Evolutionary conservation across 169 alveolate species (phyloP), one percentile per base, ranked within the genome.

Genomic region (Neospora caninum): DNA sequence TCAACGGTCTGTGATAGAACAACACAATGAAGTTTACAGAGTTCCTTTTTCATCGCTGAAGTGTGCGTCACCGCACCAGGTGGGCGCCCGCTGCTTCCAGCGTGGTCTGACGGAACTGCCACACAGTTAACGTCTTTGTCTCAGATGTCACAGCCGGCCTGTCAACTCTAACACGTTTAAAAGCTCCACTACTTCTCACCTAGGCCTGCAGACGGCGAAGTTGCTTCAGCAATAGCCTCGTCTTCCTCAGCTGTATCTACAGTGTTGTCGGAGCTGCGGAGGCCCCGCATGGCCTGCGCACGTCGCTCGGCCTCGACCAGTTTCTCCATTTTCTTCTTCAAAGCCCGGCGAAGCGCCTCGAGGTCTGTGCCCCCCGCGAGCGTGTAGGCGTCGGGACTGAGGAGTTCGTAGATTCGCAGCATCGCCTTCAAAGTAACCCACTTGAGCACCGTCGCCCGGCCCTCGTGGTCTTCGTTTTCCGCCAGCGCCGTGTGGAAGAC

Each of bases 321-420:
- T 73, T 31, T 36, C 18, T 31, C 84, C 41, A 10, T 4, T 9
- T 73, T 31, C 20, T 36, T 73, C 84, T 73, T 31, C 43, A 73
- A 43, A 0, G 42, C 84, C 41, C 43, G 45, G 1, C 84, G 84
- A 13, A 73, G 84, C 41, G 39, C 49, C 84, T 73, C 49, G 45
- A 73, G 27, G 84, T 73, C 84, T 13, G 84, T 73, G 16, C 84
- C 84, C 16, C 84, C 84, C 27, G 42, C 84, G 27, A 73, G 42
- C 39, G 84, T 73, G 43, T 31, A 73, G 18, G 84, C 84, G 45
- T 73, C 84, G 9, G 84, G 84, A 16, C 18, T 10, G 27, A n/a
- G 41, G 39, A 73, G 84, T n/a, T 73, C 84, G 84, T 31, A 73
- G 27, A 73, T 22, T 31, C 43, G 84, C 84, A 73, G 39, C 84